Evolutionary conservation across 2,329 filamentous ascomycete genomes (phyloP), one percentile per base, ranked within the genome.

Genomic region (Pyrenophora graminea): DNA sequence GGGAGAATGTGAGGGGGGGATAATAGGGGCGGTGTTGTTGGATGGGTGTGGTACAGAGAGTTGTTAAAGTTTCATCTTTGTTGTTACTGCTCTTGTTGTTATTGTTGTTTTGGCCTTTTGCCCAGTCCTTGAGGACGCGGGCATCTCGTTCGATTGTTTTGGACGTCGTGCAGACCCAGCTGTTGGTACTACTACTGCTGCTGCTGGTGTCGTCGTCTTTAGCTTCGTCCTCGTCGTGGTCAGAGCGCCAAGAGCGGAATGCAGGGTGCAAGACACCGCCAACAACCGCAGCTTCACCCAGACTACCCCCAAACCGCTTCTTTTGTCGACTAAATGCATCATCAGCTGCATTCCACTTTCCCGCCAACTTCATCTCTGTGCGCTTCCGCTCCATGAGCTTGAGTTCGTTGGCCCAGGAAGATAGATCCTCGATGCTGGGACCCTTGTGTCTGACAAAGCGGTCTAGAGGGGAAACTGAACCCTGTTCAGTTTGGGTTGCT

Each of bases 331-430:
- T 18, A 13, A 9, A 19, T 3, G 17, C 27, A 12, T 30, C 9
- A 3, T 9, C 27, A 12, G 3, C 27, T 12, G 27, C 27, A 13
- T 30, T 30, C 27, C 27, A 30, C 9, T 9, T 7, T 30, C 27
- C 34, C 0, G 13, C 38, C 2, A 32, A 4, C 3, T 25, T 15
- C n/a, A 48, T 23, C 3, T 43, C 50, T 5, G 27, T 7, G 3
- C 45, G 40, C 45, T 47, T 53, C 3, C 27, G 41, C 34, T 53
- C 46, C 56, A 59, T 56, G 3, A 13, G 37, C 31, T 47, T 51
- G 6, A 59, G 10, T 18, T 59, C 46, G 9, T 43, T 17, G 0
- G 57, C 57, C 57, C 54, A 59, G 3, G 9, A 13, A 13, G 15
- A 25, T 6, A 55, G 30, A 6, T 53, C 57, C 8, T 23, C 15